phyloP scores from a whole-genome alignment of 306 rosid genomes.

The Cucumis hystrix region DNA sequence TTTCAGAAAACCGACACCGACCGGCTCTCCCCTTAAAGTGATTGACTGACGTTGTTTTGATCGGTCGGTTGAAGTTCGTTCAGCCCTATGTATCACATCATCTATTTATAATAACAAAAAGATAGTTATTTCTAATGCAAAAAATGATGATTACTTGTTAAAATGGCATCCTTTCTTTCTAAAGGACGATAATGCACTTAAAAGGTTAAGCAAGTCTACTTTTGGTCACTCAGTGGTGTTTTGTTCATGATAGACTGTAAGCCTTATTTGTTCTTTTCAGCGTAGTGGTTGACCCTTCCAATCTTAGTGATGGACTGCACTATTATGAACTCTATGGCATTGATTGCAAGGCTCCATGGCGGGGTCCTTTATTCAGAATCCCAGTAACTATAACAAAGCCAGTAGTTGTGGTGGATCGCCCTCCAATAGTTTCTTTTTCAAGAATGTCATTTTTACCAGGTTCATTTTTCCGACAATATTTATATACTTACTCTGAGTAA shows the following conservation, averaged over 20 bases:
- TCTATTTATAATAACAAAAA: neutral
- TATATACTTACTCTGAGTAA: neutral
- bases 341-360: conserved; percentile 96
- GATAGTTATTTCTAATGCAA: neutral
- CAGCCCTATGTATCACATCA: neutral
- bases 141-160: neutral
- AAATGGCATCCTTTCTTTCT: neutral
- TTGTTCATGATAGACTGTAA: neutral
- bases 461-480: conserved; percentile 12
- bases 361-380: conserved; percentile 92
- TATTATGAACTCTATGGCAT: conserved; percentile 74
- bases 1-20: too few species aligned
- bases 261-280: conserved; percentile 28
- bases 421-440: conserved; percentile 54
- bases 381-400: conserved; percentile 88
- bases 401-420: conserved; percentile 35
- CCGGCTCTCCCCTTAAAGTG: too few species aligned
- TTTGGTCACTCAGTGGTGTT: neutral
- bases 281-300: conserved; percentile 71
- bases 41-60: too few species aligned
- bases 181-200: neutral
- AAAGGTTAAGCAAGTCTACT: neutral
- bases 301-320: conserved; percentile 75
- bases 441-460: conserved; percentile 80
- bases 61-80: too few species aligned